Conservation (phyloP, 108 stramenopile species). For the Skeletonema potamos region DNA sequence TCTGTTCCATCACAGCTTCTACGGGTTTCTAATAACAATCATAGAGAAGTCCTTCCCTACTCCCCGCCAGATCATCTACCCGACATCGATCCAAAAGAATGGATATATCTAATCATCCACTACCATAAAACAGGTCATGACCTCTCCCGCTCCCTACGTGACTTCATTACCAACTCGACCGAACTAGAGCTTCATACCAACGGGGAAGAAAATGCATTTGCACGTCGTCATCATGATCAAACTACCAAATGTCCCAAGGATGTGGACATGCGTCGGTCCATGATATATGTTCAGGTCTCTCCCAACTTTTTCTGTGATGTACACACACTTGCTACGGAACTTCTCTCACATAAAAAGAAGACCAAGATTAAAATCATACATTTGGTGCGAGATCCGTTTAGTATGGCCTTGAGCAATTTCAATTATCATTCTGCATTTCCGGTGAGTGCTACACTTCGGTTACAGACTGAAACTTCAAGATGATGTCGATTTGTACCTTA, state of each 20-base stretch:
- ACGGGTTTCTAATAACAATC: not conserved
- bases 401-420: conserved; percentile 25
- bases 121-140: conserved; percentile 23
- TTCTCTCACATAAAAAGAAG: not conserved
- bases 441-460: no score
- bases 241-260: not conserved
- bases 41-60: not conserved
- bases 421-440: conserved; percentile 30
- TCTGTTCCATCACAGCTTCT: not conserved
- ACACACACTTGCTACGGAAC: not conserved
- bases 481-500: no score
- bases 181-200: not conserved
- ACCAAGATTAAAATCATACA: conserved; percentile 27
- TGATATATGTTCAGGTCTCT: not conserved
- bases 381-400: conserved; percentile 25
- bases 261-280: not conserved
- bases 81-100: not conserved
- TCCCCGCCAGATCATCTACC: not conserved
- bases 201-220: not conserved
- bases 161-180: not conserved
- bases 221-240: conserved; percentile 4
- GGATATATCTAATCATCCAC: conserved; percentile 13
- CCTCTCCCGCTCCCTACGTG: not conserved
- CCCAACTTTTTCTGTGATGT: conserved; percentile 5
- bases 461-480: no score